Conservation (phyloP, 73 alveolate genomes). For the Paramecium caudatum region DNA sequence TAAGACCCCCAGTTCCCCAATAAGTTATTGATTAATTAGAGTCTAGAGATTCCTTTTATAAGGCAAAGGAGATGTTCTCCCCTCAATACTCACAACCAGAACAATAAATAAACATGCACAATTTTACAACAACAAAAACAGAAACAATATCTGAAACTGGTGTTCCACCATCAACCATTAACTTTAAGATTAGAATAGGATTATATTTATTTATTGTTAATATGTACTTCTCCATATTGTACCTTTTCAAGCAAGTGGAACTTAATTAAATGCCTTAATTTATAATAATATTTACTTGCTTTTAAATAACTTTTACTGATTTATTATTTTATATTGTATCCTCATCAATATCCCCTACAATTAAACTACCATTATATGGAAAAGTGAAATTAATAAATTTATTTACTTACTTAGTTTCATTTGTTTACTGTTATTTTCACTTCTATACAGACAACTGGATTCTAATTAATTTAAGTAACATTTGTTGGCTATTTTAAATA, state of each 20-base stretch:
- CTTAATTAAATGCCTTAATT: neutral
- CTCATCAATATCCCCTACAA: neutral
- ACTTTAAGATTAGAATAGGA: neutral
- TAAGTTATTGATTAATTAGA: slow-evolving; percentile 2
- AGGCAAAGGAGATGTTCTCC: neutral
- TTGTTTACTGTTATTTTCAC: neutral
- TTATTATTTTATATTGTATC: neutral
- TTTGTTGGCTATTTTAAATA: neutral
- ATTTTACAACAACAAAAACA: neutral
- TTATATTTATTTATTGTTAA: neutral
- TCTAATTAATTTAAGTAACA: neutral
- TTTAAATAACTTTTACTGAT: neutral
- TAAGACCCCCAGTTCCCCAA: neutral
- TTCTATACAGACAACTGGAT: neutral
- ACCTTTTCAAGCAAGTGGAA: neutral
- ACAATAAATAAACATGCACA: neutral
- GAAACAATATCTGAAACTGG: too few relatives aligned
- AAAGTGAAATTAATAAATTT: slow-evolving; percentile 1
- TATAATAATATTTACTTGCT: neutral
- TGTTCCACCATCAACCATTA: too few relatives aligned
- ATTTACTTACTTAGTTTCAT: neutral
- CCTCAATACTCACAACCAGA: slow-evolving; percentile 15
- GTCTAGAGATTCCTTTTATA: slow-evolving; percentile 12
- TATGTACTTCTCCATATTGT: neutral
- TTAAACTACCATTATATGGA: slow-evolving; percentile 32